Base-by-base conservation (phyloP, 2,329 filamentous ascomycete species). In the Juglanconis oblonga region DNA sequence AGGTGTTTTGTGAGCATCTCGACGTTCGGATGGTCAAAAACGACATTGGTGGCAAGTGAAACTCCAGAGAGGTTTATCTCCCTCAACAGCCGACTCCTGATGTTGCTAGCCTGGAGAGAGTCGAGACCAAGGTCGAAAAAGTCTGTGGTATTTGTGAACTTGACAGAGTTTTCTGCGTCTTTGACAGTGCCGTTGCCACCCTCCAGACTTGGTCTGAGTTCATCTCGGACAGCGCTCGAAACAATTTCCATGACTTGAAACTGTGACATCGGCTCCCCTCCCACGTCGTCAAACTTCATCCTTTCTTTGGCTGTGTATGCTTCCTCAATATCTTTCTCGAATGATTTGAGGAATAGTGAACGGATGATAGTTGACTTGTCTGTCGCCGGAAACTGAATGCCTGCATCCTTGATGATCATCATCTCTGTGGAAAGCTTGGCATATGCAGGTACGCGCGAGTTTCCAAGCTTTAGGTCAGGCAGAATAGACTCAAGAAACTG, bases 381-480 rank as follows among this genome's bases (percentile, higher is more conserved):
- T 38, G 55, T 57, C 4, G 47, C 33, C 1, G 55, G 48, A 31
- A 51, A 57, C 6, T 48, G 48, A 13, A 48, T 57, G 17, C 32
- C 55, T 35, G 55, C 48, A 3, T 52, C 48, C 38, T 52, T 57
- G 8, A 57, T 48, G 11, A 57, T 45, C 29, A 57, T 52, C 55
- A 57, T 51, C 1, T 57, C 55, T 14, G 35, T 52, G 8, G 55
- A 31, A 7, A 57, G 17, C 44, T 47, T 48, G 32, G 55, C 55
- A 29, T 57, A 57, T 24, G 38, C 47, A 4, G 55, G 55, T 35
- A 57, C 55, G 13, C 55, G 55, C 6, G 55, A 57, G 31, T 57
- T 57, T 1, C 49, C 49, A 3, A 58, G 38, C 6, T 58, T 38
- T 3, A 52, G 38, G 8, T 58, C 48, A 47, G 38, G 55, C 2